Evolutionary conservation across 2,329 filamentous ascomycete species (phyloP), one percentile per base, ranked within the genome.

Genomic region (Microthyrium microscopicum): DNA sequence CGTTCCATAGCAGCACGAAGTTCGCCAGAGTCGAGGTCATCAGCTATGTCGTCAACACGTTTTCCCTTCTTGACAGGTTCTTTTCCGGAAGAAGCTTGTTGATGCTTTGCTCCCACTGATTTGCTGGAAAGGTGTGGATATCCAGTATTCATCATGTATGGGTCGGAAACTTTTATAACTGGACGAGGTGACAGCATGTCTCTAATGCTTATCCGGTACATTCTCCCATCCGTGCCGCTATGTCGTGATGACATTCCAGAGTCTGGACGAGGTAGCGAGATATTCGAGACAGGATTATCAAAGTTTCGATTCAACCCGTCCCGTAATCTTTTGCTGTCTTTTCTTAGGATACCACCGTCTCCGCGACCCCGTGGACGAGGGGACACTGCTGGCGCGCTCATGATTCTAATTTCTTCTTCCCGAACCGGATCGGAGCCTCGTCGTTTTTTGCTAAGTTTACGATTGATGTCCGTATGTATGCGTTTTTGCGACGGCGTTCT

Each of bases 1-100:
- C 89, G 66, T 46, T 98, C 89, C 70, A 98, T 77, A 20, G 95
- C 63, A 49, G 92, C 80, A 38, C 87, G 70, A 25, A 98, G 54
- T 44, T 83, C 85, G 33, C 77, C 72, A 3, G 89, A 79, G 54
- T 83, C 82, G 35, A 98, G 64, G 38, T 81, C 77, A 49, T 95
- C 80, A 16, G 84, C 89, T 28, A 95, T 52, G 28, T 70, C 68
- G 38, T 75, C 70, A 29, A 78, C 68, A 21, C 63, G 62, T 56
- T 54, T 79, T 58, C 56, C 81, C 56, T 50, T 66, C 26, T 30
- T 27, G 11, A 29, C 26, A 17, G 26, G 8, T 11, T n/a, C 22
- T n/a, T 36, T 29, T 19, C 34, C 26, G 19, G 20, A 9, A n/a
- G 27, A 26, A 15, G 35, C n/a, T 16, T 33, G 29, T 15, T 24